Evolutionary conservation across 176 grass and related monocot genomes (phyloP).

Genomic region (Bothriochloa decipiens): DNA sequence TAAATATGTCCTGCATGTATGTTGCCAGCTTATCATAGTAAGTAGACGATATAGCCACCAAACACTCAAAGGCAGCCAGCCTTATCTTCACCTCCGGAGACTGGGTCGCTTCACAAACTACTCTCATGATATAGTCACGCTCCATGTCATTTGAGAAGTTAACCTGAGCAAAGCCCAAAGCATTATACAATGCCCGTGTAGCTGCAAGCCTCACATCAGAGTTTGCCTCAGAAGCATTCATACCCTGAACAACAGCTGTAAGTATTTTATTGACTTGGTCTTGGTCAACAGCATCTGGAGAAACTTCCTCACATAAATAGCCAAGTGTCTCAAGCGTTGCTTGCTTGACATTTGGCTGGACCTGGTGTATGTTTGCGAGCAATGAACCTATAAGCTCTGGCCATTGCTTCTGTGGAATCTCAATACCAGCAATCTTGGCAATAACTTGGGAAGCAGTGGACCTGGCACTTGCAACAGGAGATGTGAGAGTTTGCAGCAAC

Average conservation of each 20-base stretch:
- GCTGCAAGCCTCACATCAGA: conserved; percentile 80
- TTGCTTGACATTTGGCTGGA: conserved; percentile 74
- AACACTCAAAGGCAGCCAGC: conserved; percentile 83
- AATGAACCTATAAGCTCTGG: conserved; percentile 72
- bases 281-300: conserved; percentile 76
- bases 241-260: conserved; percentile 91
- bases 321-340: conserved; percentile 81
- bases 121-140: conserved; percentile 87
- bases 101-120: conserved; percentile 78
- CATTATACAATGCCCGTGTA: conserved; percentile 80
- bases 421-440: conserved; percentile 81
- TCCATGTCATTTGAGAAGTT: conserved; percentile 96
- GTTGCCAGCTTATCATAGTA: conserved; percentile 77
- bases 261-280: conserved; percentile 87
- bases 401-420: conserved; percentile 84
- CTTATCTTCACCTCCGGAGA: conserved; percentile 74
- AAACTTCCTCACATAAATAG: conserved; percentile 86
- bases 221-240: conserved; percentile 78
- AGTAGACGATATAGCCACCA: conserved; percentile 81
- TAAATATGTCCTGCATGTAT: conserved; percentile 88
- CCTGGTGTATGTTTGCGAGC: conserved; percentile 80
- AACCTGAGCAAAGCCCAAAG: conserved; percentile 75
- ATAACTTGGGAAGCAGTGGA: conserved; percentile 87
- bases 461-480: conserved; percentile 74
- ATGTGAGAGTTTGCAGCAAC: conserved; percentile 71